A percentile compares a stretch with the other conserved stretches of the same genome.
Evolutionary conservation across 352 stramenopile genomes (phyloP).

Genomic region (Phytophthora fragariaefolia): DNA sequence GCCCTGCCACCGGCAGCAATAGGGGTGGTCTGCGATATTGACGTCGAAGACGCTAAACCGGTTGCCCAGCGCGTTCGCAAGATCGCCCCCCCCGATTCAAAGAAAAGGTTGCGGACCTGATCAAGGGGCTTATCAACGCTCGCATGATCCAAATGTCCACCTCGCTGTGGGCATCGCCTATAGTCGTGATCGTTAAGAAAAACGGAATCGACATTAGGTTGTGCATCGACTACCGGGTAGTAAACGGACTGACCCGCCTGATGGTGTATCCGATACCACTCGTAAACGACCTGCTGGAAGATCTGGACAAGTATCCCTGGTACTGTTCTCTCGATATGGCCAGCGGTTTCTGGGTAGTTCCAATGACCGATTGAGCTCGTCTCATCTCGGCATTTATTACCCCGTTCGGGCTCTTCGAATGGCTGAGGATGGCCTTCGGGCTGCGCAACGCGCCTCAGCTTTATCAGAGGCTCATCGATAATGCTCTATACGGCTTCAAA

Average conservation of each 20-base stretch:
- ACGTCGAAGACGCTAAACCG: background rate
- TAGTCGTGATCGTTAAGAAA: background rate
- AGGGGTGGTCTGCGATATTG: background rate
- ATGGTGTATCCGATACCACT: background rate
- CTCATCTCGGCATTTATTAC: background rate
- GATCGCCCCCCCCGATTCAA: background rate
- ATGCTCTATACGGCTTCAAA: background rate
- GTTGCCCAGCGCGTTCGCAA: background rate
- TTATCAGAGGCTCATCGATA: background rate
- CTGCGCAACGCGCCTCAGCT: background rate
- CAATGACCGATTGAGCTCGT: background rate
- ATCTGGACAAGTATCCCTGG: background rate
- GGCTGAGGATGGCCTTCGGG: background rate
- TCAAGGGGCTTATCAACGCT: background rate
- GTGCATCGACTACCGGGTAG: background rate
- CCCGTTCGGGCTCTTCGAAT: background rate
- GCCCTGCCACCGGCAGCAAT: background rate
- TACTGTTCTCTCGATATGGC: background rate
- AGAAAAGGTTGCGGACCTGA: background rate
- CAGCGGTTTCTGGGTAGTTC: background rate
- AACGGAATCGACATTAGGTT: background rate
- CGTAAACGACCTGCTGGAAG: background rate
- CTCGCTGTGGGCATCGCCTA: background rate
- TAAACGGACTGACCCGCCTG: background rate
- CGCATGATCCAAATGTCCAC: background rate